Percentiles rank a stretch among this genome's conserved stretches.
phyloP scores from a whole-genome alignment of 768 basidiomycete genomes.

The Phylloporus sp. region DNA sequence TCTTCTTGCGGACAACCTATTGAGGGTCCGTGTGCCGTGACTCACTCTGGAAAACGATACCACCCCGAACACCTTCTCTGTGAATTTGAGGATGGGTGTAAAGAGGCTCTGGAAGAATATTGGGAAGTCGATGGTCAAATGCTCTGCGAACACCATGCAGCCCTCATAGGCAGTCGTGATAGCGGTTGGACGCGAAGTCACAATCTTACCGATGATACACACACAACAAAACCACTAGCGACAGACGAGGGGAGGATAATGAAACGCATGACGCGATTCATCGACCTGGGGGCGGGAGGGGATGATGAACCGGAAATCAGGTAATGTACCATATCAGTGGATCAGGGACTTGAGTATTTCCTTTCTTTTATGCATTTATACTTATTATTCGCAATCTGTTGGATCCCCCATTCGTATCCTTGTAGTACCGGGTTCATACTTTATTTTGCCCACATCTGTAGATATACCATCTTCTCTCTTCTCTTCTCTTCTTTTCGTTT shows the following conservation, averaged over 20 bases:
- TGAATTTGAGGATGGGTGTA: slow-evolving; percentile 58
- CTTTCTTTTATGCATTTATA: slow-evolving; percentile 13
- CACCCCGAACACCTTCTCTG: slow-evolving; percentile 89
- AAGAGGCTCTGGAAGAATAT: slow-evolving; percentile 69
- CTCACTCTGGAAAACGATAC: slow-evolving; percentile 74
- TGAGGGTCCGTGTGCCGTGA: slow-evolving; percentile 90
- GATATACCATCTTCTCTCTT: not conserved
- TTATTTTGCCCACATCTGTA: slow-evolving; percentile 8
- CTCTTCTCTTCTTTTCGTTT: slow-evolving; percentile 9
- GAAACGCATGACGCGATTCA: slow-evolving; percentile 79
- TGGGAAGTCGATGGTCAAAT: slow-evolving; percentile 86
- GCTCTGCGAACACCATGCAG: slow-evolving; percentile 82
- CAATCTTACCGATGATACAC: slow-evolving; percentile 8
- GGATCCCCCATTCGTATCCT: slow-evolving; percentile 16
- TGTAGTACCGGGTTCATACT: slow-evolving; percentile 18
- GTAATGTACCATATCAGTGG: slow-evolving; percentile 23
- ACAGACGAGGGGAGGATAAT: slow-evolving; percentile 50
- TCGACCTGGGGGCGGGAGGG: slow-evolving; percentile 51
- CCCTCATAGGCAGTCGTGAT: slow-evolving; percentile 23
- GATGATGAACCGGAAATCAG: slow-evolving; percentile 30
- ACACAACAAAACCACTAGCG: slow-evolving; percentile 8
- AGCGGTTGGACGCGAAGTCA: slow-evolving; percentile 17
- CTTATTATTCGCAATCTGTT: slow-evolving; percentile 15
- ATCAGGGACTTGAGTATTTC: slow-evolving; percentile 12
- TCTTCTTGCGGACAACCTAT: slow-evolving; percentile 80